These are phyloP conservation scores for Ganoderma resinaceum DNA, from an alignment of 1,284 basidiomycete species.

Conservation along the genomic window DNA sequence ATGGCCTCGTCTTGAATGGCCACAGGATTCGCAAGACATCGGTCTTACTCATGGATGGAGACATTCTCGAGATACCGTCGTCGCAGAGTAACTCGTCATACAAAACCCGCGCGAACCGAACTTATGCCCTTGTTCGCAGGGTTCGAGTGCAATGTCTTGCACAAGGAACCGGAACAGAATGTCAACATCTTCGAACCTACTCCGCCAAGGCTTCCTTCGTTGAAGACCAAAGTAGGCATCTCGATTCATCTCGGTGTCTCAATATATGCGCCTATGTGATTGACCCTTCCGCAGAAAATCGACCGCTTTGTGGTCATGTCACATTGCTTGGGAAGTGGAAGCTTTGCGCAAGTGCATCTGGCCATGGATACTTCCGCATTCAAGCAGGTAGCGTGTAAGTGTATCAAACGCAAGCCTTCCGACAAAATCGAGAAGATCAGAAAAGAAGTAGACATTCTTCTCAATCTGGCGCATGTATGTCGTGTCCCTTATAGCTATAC, in stretches of 20 bases:
- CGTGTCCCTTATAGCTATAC: constrained; percentile 3
- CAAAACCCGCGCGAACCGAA: neutral
- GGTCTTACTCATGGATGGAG: constrained; percentile 78
- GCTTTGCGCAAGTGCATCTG: constrained; percentile 84
- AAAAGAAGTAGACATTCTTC: constrained; percentile 80
- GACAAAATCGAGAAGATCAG: constrained; percentile 66
- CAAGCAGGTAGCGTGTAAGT: constrained; percentile 86
- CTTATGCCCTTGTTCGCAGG: constrained; percentile 45
- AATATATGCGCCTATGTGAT: neutral
- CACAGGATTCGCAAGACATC: constrained; percentile 67
- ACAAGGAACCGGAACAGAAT: constrained; percentile 59
- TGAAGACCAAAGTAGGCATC: constrained; percentile 52
- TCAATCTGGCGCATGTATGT: constrained; percentile 72
- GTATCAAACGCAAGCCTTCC: constrained; percentile 66
- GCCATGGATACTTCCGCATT: constrained; percentile 67
- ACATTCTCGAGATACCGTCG: constrained; percentile 69
- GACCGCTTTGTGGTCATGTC: constrained; percentile 74
- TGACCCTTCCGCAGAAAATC: constrained; percentile 51
- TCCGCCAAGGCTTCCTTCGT: constrained; percentile 56
- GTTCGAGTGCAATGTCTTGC: constrained; percentile 69
- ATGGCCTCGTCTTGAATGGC: constrained; percentile 77
- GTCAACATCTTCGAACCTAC: constrained; percentile 66
- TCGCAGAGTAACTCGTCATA: constrained; percentile 54
- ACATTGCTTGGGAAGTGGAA: constrained; percentile 78
- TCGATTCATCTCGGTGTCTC: constrained; percentile 1